Percentiles rank a stretch among this genome's conserved stretches.
These are phyloP conservation scores for Silene conica DNA, from an alignment of 148 eudicot genomes.

Conservation along the genomic window DNA sequence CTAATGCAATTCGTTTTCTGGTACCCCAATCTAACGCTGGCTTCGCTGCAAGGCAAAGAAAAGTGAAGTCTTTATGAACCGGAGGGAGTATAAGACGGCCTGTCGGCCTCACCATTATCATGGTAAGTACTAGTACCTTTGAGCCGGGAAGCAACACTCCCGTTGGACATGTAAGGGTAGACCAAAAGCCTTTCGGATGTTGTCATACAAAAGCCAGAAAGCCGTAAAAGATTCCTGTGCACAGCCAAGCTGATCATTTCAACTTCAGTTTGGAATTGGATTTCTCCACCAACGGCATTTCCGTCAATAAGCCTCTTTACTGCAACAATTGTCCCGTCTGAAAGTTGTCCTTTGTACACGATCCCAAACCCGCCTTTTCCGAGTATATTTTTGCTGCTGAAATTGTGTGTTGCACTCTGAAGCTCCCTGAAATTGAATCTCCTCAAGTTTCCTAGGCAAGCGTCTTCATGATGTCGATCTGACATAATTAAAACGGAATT, in stretches of 20 bases:
- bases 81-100: no score
- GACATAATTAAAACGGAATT: slow-evolving; percentile 18
- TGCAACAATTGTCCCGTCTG: slow-evolving; percentile 75
- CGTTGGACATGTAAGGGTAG: slow-evolving; percentile 96
- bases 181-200: slow-evolving; percentile 71
- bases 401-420: slow-evolving; percentile 75
- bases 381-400: slow-evolving; percentile 79
- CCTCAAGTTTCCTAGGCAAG: slow-evolving; percentile 82
- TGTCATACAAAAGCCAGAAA: slow-evolving; percentile 87
- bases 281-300: slow-evolving; percentile 65
- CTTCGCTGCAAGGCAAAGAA: slow-evolving; percentile 53
- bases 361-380: slow-evolving; percentile 95
- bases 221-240: slow-evolving; percentile 80
- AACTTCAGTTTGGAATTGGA: slow-evolving; percentile 95
- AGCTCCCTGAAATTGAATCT: slow-evolving; percentile 78
- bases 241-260: slow-evolving; percentile 98
- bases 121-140: slow-evolving; percentile 58
- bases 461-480: slow-evolving; percentile 71
- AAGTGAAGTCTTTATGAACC: no score
- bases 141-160: slow-evolving; percentile 94
- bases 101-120: no score
- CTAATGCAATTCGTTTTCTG: slow-evolving; percentile 80
- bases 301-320: slow-evolving; percentile 94
- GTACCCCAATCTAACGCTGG: slow-evolving; percentile 86
- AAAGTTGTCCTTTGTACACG: slow-evolving; percentile 78